Base-by-base conservation (phyloP, 2,329 filamentous ascomycete genomes). In the Elsinoe necatrix region DNA sequence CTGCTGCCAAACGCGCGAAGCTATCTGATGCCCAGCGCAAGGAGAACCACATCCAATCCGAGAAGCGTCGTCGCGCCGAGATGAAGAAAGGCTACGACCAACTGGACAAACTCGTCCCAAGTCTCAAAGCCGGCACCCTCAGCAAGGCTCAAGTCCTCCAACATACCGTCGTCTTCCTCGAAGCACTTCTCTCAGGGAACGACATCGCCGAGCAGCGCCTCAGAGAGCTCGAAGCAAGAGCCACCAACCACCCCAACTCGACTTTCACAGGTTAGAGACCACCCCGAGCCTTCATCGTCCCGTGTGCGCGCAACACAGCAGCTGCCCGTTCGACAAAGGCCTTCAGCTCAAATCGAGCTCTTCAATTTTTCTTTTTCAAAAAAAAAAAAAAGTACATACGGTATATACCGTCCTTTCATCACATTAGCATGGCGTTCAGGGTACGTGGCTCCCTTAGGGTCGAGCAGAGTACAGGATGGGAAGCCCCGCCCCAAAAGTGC, bases 41-140 rank as follows among this genome's bases (percentile, higher is more conserved):
- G 45, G 85, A 84, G 65, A 95, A 95, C 63, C 89, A 95, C 66
- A 93, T 95, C 61, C 78, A 84, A 54, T 93, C 89, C 54, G 89
- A 95, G 67, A 88, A 95, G 72, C 95, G 93, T 70, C 80, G 90
- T 31, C 79, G 89, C 48, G 89, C 88, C 23, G 75, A 90, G 47
- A 92, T 92, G 65, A 86, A 89, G 66, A 80, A 87, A 62, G 88
- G 88, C 0, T 95, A 92, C 63, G 86, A 90, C 42, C 86, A 92
- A 58, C 73, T 95, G n/a, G 82, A 81, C 61, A 77, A 82, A 25
- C 75, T 95, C 20, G 87, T 95, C 0, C 89, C 90, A 0, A 85
- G 83, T 14, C 76, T 95, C 9, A 80, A 79, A 56, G 83, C 81
- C 23, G 86, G 86, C 7, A 86, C 86, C 1, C 84, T 90, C 62